Percentiles rank a stretch among this genome's conserved stretches.
phyloP scores from a whole-genome alignment of 1,139 yeast species.

The Magnusiomyces fungicola region DNA sequence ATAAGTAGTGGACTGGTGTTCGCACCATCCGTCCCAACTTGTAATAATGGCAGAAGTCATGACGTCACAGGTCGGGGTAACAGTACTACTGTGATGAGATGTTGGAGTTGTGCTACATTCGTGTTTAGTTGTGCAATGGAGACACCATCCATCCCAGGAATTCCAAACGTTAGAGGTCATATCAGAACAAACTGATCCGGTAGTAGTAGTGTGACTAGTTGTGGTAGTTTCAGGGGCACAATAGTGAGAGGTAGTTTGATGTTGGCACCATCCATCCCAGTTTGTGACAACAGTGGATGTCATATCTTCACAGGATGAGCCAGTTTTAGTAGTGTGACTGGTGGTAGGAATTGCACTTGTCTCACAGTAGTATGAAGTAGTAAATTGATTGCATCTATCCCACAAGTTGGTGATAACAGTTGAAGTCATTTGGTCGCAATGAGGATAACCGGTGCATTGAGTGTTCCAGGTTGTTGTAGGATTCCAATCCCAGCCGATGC shows the following conservation, averaged over 20 bases:
- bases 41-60: background rate
- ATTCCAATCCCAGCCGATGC: background rate
- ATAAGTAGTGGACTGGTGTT: background rate
- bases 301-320: background rate
- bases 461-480: background rate
- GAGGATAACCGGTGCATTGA: background rate
- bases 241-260: background rate
- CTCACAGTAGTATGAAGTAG: conserved; percentile 1
- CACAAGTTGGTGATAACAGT: background rate
- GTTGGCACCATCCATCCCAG: background rate
- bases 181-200: background rate
- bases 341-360: background rate
- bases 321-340: background rate
- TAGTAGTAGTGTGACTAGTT: background rate
- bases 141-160: background rate
- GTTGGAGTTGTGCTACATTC: background rate
- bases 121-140: background rate
- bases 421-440: background rate
- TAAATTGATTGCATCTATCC: background rate
- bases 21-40: background rate
- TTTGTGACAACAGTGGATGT: background rate
- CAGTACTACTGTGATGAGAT: background rate
- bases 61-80: background rate
- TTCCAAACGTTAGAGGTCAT: background rate
- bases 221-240: background rate